A percentile compares a stretch with the other conserved stretches of the same genome.
Conservation (phyloP, 192 early-diverging fungal genomes). For the Thamnidium elegans region DNA sequence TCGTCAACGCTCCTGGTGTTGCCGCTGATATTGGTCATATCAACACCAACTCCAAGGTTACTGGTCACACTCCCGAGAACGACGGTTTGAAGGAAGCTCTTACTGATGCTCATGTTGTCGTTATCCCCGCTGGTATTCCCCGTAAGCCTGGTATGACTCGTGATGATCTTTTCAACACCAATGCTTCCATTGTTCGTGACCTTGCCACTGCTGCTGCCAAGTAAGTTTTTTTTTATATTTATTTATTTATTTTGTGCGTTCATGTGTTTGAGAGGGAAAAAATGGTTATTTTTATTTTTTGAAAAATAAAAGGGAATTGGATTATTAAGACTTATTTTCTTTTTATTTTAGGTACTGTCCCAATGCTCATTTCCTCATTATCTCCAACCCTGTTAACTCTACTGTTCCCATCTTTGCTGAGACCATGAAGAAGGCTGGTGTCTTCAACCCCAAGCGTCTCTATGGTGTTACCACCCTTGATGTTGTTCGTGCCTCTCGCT, state of each 20-base stretch:
- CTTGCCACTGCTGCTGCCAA: conserved; percentile 79
- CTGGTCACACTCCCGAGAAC: conserved; percentile 67
- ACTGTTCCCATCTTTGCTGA: conserved; percentile 94
- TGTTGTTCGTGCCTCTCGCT: conserved; percentile 94
- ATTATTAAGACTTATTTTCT: background rate
- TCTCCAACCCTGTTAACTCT: conserved; percentile 96
- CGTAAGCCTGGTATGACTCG: conserved; percentile 99
- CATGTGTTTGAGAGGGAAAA: conserved; percentile 1
- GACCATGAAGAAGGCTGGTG: conserved; percentile 77
- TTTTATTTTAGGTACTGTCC: conserved; percentile 28
- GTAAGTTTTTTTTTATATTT: conserved; percentile 53
- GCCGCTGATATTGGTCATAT: conserved; percentile 94
- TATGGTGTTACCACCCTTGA: conserved; percentile 98
- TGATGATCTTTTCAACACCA: conserved; percentile 98
- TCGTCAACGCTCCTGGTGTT: conserved; percentile 96
- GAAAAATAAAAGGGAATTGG: background rate
- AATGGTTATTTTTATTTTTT: too few species aligned
- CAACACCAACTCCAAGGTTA: conserved; percentile 76
- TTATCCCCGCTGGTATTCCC: conserved; percentile 97
- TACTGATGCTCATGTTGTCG: conserved; percentile 47
- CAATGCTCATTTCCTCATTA: conserved; percentile 49
- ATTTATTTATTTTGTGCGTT: background rate
- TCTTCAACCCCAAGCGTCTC: conserved; percentile 81
- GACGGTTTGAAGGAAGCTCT: conserved; percentile 43
- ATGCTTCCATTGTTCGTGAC: conserved; percentile 83